phyloP scores from a whole-genome alignment of 176 grass and related monocot genomes.

The Triticum monococcum region DNA sequence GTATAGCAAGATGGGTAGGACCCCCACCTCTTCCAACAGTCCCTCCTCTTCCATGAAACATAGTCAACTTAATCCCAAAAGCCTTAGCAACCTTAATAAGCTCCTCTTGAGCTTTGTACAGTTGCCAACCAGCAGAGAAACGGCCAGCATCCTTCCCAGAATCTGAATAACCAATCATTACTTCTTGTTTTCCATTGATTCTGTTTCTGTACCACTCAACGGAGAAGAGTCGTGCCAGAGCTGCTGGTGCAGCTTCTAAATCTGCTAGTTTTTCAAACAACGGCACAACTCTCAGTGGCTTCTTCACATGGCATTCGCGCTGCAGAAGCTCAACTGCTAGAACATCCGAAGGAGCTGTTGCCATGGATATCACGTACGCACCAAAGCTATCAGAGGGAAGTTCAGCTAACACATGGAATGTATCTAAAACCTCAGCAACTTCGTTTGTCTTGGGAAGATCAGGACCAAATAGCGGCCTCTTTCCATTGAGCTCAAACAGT shows the following conservation, averaged over 20 bases:
- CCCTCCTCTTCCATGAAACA: slow-evolving; percentile 94
- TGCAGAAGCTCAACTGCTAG: slow-evolving; percentile 92
- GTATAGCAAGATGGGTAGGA: slow-evolving; percentile 92
- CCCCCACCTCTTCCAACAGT: slow-evolving; percentile 96
- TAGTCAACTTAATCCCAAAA: slow-evolving; percentile 80
- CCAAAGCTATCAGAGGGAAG: slow-evolving; percentile 90
- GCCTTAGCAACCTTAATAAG: slow-evolving; percentile 84
- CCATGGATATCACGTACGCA: slow-evolving; percentile 97
- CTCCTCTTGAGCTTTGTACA: slow-evolving; percentile 89
- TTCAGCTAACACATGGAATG: slow-evolving; percentile 85
- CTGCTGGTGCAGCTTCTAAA: slow-evolving; percentile 75
- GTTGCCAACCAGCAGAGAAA: slow-evolving; percentile 86
- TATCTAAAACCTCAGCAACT: slow-evolving; percentile 83
- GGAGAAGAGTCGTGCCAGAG: slow-evolving; percentile 74
- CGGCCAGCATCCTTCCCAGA: slow-evolving; percentile 95
- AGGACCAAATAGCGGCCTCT: slow-evolving; percentile 75
- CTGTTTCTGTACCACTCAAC: slow-evolving; percentile 88
- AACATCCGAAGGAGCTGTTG: slow-evolving; percentile 91
- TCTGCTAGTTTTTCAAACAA: slow-evolving; percentile 95
- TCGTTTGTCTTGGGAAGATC: slow-evolving; percentile 86
- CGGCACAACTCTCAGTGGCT: slow-evolving; percentile 78
- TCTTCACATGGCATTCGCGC: slow-evolving; percentile 85
- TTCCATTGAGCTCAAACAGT: slow-evolving; percentile 86
- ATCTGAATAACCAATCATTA: slow-evolving; percentile 98
- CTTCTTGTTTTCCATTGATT: slow-evolving; percentile 88